phyloP scores from a whole-genome alignment of 225 moss, liverwort and hornwort genomes.

The Neckera pumila region DNA sequence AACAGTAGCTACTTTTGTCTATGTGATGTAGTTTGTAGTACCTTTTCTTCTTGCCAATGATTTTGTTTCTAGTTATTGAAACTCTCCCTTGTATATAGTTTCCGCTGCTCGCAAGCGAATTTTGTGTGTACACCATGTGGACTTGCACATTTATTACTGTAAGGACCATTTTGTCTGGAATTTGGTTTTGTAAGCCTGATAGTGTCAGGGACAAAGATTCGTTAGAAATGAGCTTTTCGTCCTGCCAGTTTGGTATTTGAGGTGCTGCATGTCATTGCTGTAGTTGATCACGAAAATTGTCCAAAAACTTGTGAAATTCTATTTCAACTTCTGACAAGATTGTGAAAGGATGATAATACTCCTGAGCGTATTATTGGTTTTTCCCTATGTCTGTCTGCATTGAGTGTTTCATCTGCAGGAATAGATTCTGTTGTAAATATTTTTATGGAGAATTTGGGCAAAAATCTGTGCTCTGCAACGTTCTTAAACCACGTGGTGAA shows the following conservation, averaged over 20 bases:
- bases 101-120: background rate
- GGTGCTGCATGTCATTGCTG: no score
- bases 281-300: no score
- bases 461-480: fast-evolving
- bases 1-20: background rate
- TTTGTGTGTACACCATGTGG: background rate
- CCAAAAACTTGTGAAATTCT: fast-evolving
- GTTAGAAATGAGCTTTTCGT: no score
- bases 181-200: background rate
- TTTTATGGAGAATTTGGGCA: no score
- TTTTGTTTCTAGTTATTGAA: background rate
- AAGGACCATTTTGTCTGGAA: no score
- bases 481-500: no score
- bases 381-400: fast-evolving
- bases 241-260: background rate
- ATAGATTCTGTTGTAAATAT: fast-evolving
- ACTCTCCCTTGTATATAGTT: background rate
- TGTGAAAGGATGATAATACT: no score
- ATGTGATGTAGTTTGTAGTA: background rate
- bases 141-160: no score
- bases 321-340: background rate
- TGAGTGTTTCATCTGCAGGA: fast-evolving
- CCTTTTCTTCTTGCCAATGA: background rate
- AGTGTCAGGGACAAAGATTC: no score
- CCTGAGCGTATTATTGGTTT: fast-evolving